phyloP scores from a whole-genome alignment of 371 early-diverging fungal genomes.

The Choanephora cucurbitarum region DNA sequence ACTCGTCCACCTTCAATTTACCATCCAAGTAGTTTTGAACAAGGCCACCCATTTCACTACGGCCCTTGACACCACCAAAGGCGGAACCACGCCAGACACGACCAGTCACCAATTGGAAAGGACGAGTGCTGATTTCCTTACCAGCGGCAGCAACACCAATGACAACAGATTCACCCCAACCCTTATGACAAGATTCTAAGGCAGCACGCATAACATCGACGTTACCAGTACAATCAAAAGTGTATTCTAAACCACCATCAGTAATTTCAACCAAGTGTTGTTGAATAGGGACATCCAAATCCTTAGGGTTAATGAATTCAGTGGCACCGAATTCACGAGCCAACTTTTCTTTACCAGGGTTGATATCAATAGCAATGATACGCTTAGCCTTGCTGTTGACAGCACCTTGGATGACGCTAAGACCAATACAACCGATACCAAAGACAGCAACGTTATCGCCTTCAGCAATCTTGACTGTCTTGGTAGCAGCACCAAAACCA shows the following conservation, averaged over 20 bases:
- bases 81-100: conserved; percentile 96
- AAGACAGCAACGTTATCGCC: conserved; percentile 87
- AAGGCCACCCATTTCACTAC: conserved; percentile 86
- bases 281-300: conserved; percentile 75
- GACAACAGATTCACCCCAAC: conserved; percentile 87
- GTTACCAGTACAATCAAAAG: conserved; percentile 95
- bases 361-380: conserved; percentile 92
- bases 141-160: conserved; percentile 95
- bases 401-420: conserved; percentile 91
- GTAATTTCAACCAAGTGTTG: conserved; percentile 86
- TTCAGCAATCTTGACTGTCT: conserved; percentile 86
- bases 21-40: conserved; percentile 85
- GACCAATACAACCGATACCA: conserved; percentile 94
- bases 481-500: conserved; percentile 94
- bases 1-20: conserved; percentile 89
- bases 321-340: conserved; percentile 90
- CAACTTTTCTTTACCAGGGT: conserved; percentile 77
- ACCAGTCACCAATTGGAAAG: conserved; percentile 94
- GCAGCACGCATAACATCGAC: conserved; percentile 93
- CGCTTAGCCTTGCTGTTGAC: conserved; percentile 71
- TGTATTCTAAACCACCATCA: conserved; percentile 95
- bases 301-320: conserved; percentile 89
- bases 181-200: conserved; percentile 91
- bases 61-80: conserved; percentile 96
- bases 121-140: conserved; percentile 90